phyloP scores from a whole-genome alignment of 2,329 filamentous ascomycete genomes.

The Pseudogymnoascus verrucosus region DNA sequence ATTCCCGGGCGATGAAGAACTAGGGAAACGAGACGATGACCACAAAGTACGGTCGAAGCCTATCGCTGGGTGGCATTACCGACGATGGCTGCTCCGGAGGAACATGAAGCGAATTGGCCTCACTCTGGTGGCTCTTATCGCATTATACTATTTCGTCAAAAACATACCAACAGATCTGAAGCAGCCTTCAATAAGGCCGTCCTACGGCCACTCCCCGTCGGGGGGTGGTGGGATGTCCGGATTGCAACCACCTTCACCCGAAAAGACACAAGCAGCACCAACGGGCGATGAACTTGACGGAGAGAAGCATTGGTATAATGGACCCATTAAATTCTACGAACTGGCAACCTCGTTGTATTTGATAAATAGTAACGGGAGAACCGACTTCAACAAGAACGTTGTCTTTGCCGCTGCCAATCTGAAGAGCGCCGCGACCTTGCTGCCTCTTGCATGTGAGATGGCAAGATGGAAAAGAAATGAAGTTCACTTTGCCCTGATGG shows the following conservation, averaged over 20 bases:
- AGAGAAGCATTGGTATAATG: slow-evolving; percentile 50
- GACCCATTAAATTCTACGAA: slow-evolving; percentile 59
- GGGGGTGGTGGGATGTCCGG: neutral
- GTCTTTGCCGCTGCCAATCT: slow-evolving; percentile 73
- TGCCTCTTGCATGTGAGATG: slow-evolving; percentile 87
- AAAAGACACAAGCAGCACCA: slow-evolving; percentile 8
- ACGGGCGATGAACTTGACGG: slow-evolving; percentile 18
- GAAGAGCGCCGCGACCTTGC: slow-evolving; percentile 60
- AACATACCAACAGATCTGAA: slow-evolving; percentile 49
- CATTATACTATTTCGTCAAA: slow-evolving; percentile 56
- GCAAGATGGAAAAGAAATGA: slow-evolving; percentile 56
- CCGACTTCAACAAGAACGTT: slow-evolving; percentile 56
- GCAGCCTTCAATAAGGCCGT: slow-evolving; percentile 20
- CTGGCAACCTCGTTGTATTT: slow-evolving; percentile 57
- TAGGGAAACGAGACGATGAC: slow-evolving; percentile 59
- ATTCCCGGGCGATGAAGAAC: slow-evolving; percentile 50
- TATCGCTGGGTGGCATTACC: slow-evolving; percentile 27
- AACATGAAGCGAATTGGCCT: slow-evolving; percentile 45
- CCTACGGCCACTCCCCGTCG: slow-evolving; percentile 24
- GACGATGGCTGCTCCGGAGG: slow-evolving; percentile 41
- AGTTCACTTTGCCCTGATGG: slow-evolving; percentile 77
- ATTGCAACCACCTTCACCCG: slow-evolving; percentile 8
- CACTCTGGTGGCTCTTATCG: slow-evolving; percentile 37
- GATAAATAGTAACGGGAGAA: slow-evolving; percentile 46
- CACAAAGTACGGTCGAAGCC: slow-evolving; percentile 34